Percentiles rank a stretch among this genome's conserved stretches.
These are phyloP conservation scores for Kwoniella sp. DNA, from an alignment of 768 basidiomycete species.

Conservation along the genomic window DNA sequence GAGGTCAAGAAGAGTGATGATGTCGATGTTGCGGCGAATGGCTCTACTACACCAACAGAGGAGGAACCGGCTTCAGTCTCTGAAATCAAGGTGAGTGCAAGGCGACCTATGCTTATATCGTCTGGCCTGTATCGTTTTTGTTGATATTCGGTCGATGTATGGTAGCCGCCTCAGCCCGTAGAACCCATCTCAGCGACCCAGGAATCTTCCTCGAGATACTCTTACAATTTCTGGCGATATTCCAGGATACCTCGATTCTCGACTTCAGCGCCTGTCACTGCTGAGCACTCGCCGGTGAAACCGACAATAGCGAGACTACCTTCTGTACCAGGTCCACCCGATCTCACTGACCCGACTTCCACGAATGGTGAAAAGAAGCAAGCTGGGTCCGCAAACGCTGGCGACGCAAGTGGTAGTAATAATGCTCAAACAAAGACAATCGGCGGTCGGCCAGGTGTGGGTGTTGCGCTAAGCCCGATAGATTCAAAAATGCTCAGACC, in stretches of 20 bases:
- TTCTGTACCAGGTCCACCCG: not conserved
- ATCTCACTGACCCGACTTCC: not conserved
- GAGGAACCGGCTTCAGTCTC: constrained; percentile 2
- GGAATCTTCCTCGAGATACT: constrained; percentile 18
- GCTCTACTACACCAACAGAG: constrained; percentile 1
- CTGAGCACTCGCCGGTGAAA: constrained; percentile 23
- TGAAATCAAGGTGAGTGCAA: constrained; percentile 22
- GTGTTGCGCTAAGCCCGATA: not conserved
- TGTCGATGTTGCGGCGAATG: not conserved
- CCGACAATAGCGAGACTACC: constrained; percentile 5
- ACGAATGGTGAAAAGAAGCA: too few relatives aligned
- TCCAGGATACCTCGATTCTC: constrained; percentile 25
- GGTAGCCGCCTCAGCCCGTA: constrained; percentile 9
- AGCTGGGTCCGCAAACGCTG: too few relatives aligned
- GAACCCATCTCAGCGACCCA: constrained; percentile 11
- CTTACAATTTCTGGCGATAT: constrained; percentile 36
- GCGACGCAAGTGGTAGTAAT: too few relatives aligned
- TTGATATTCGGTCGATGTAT: not conserved
- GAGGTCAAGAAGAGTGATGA: constrained; percentile 7
- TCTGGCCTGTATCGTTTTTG: not conserved
- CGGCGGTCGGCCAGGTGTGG: not conserved
- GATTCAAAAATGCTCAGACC: constrained; percentile 6
- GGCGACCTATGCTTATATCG: not conserved
- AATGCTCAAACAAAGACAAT: too few relatives aligned
- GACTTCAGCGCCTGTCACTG: constrained; percentile 15